Base-by-base conservation (phyloP, 177 flowering plant genomes). In the Telopea speciosissima region DNA sequence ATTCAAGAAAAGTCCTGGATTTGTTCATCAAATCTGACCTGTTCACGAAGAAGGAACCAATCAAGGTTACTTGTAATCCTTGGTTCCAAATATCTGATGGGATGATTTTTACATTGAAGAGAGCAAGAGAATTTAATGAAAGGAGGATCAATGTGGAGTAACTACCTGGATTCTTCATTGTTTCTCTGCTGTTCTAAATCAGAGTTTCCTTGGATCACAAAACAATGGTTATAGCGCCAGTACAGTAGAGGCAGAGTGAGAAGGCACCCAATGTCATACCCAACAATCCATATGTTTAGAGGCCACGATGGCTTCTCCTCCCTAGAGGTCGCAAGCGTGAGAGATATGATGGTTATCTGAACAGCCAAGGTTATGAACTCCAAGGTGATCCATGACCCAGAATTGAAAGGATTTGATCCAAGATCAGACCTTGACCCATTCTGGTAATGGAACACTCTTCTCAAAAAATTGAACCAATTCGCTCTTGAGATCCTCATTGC, bases 371-470 rank as follows among this genome's bases (percentile, higher is more conserved):
- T 81, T 26, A 86, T 22, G 40, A 88, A 80, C 75, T 92, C 97
- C 79, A 87, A 52, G 58, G 78, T 69, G 83, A 92, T 89, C 99
- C 97, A 95, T 17, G 87, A 67, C 23, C 78, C 72, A 7, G 96
- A 85, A 79, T 92, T 88, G 78, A 87, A 91, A 63, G 99, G 99
- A 73, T 92, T 89, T 9, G 97, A 81, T n/a, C 97, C 94, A 21
- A 91, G 86, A 66, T 88, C 89, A 17, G 97, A 90, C 63, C 96
- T 87, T 25, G 95, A 80, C 4, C 90, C 92, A 73, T 95, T 95
- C 78, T 95, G 99, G 83, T 95, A 90, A 62, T 89, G 96, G 49
- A 86, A 95, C 6, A 95, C 96, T 65, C 97, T 86, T 79, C 99
- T 88, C 25, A 91, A 61, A 81, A 95, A 95, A 62, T 73, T 80